Base-by-base conservation (phyloP, 1,284 basidiomycete species). In the Leccinum angustisporum region DNA sequence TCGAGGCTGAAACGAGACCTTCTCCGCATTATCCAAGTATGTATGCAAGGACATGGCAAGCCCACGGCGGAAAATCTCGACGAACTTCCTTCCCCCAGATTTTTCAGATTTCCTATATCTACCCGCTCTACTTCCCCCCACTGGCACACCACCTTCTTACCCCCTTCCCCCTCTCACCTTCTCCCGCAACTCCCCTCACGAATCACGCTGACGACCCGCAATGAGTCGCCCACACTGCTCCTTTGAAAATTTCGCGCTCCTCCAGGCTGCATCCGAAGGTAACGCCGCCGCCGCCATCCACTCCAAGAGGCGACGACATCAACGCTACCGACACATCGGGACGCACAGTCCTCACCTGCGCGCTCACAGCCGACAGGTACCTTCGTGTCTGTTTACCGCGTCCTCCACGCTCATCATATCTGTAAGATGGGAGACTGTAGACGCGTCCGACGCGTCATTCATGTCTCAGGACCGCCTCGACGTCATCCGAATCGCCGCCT, bases 361-460 rank as follows among this genome's bases (percentile, higher is more conserved):
- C 85, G 13, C 80, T 91, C 66, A 85, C 87, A 18, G 90, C 90
- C 21, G 83, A 87, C 70, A 79, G 84, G 90, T 90, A 71, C 64
- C 80, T 54, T 53, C 46, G 51, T 14, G 8, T 46, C 61, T 53
- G 4, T 11, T 30, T 5, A 27, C 21, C 25, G 33, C 34, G 40
- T 18, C 10, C 21, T 13, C 31, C 18, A 16, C 5, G 10, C 61
- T 68, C 43, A 64, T 54, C 54, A 8, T 1, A 5, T 51, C 16
- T 38, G 30, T 50, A 36, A 90, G 86, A 63, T 89, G 87, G 86
- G 79, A 84, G 66, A 80, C 84, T 58, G 76, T 86, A 54, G 82
- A 90, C 82, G 82, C 84, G 78, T 83, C 81, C 62, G 82, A 86
- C 83, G 82, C 83, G 82, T 85, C 83, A 5, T 83, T 84, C 67